These are phyloP conservation scores for Dionaea muscipula DNA, from an alignment of 179 eudicot species.

Conservation along the genomic window DNA sequence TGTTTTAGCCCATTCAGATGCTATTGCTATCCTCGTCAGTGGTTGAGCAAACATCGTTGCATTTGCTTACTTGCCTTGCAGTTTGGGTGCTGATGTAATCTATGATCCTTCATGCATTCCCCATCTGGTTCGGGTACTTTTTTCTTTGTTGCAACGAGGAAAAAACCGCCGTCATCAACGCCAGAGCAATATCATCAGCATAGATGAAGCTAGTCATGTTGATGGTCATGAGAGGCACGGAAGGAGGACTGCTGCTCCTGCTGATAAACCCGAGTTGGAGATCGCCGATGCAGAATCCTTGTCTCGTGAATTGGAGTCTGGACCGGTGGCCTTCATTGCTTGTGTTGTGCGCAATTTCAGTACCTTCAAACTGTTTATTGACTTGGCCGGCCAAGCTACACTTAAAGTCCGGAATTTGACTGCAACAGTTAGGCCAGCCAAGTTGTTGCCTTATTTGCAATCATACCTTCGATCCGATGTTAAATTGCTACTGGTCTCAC, in stretches of 20 bases:
- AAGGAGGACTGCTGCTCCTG: neutral
- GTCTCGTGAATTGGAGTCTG: constrained; percentile 14
- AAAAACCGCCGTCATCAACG: constrained; percentile 1
- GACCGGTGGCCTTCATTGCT: constrained; percentile 60
- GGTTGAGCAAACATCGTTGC: too few relatives aligned
- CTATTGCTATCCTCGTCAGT: neutral
- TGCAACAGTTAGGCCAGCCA: constrained; percentile 20
- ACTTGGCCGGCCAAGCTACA: constrained; percentile 30
- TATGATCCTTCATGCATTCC: constrained; percentile 79
- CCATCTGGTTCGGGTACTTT: constrained; percentile 61
- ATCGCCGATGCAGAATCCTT: constrained; percentile 12
- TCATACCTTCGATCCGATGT: constrained; percentile 51
- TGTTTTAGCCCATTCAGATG: neutral
- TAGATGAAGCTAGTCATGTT: neutral
- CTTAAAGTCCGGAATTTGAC: constrained; percentile 52
- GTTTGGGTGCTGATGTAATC: constrained; percentile 90
- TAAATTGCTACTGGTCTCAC: constrained; percentile 30
- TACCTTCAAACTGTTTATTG: constrained; percentile 48
- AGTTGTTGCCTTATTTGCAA: constrained; percentile 62
- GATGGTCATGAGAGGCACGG: neutral
- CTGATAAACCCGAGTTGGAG: constrained; percentile 5
- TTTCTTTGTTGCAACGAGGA: constrained; percentile 30
- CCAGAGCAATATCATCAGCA: too few relatives aligned
- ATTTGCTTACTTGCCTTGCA: constrained; percentile 13
- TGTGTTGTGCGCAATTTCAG: constrained; percentile 65